These are phyloP conservation scores for Scorias spongiosa DNA, from an alignment of 2,329 filamentous ascomycete genomes.

Conservation along the genomic window DNA sequence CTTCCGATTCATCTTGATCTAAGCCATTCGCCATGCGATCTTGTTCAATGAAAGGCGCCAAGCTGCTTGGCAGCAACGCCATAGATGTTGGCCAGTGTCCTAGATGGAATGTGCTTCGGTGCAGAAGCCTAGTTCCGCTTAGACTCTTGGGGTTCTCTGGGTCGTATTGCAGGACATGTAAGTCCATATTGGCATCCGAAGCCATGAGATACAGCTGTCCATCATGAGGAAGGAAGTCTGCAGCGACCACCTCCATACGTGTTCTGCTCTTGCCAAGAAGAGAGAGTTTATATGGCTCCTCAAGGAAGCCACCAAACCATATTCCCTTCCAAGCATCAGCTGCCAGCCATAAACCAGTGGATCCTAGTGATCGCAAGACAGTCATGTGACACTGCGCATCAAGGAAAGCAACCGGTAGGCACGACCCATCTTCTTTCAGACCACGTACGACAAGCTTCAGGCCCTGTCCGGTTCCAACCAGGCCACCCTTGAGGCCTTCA, in stretches of 20 bases:
- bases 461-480: slow-evolving; percentile 84
- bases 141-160: slow-evolving; percentile 92
- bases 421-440: slow-evolving; percentile 82
- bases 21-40: slow-evolving; percentile 3
- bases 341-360: slow-evolving; percentile 73
- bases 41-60: slow-evolving; percentile 29
- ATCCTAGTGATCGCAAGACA: slow-evolving; percentile 65
- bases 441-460: slow-evolving; percentile 96
- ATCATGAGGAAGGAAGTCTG: slow-evolving; percentile 78
- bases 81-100: slow-evolving; percentile 65
- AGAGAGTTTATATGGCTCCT: slow-evolving; percentile 92
- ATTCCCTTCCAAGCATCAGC: slow-evolving; percentile 85
- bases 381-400: slow-evolving; percentile 93
- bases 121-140: slow-evolving; percentile 72
- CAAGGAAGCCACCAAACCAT: slow-evolving; percentile 93
- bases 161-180: slow-evolving; percentile 86
- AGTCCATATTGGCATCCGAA: slow-evolving; percentile 67
- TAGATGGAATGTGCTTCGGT: slow-evolving; percentile 74
- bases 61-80: slow-evolving; percentile 56
- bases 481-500: slow-evolving; percentile 60
- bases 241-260: slow-evolving; percentile 60
- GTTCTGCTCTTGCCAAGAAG: slow-evolving; percentile 78
- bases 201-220: slow-evolving; percentile 70
- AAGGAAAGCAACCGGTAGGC: slow-evolving; percentile 90
- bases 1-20: neutral